Evolutionary conservation across 148 eudicot genomes (phyloP).

Genomic region (Diospyros kaki): DNA sequence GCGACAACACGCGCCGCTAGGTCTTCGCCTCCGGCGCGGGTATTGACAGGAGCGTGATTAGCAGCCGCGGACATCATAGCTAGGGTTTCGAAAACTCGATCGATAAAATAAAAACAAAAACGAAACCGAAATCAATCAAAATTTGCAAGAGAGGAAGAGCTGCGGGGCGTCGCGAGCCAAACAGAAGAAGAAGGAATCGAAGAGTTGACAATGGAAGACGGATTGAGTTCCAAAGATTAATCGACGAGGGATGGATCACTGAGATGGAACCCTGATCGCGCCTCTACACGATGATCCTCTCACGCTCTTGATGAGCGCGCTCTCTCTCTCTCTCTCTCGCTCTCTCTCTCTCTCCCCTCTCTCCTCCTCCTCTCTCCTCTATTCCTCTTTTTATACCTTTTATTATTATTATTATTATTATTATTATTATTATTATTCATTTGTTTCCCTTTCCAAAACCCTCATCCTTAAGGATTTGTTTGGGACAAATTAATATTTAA

Average conservation of each 20-base stretch:
- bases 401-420: too few species aligned
- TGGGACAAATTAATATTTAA: too few species aligned
- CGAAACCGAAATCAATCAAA: background rate
- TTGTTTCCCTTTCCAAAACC: too few species aligned
- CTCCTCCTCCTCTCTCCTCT: too few species aligned
- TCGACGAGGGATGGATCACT: background rate
- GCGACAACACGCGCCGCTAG: constrained; percentile 16
- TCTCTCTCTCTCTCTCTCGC: too few species aligned
- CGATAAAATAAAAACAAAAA: background rate
- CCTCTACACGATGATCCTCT: constrained; percentile 1
- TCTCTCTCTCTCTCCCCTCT: too few species aligned
- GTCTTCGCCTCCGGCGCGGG: constrained; percentile 3
- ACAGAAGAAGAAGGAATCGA: background rate
- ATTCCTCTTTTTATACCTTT: too few species aligned
- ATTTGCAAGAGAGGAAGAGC: background rate
- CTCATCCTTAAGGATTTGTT: too few species aligned
- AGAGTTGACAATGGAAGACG: background rate
- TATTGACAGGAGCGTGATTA: constrained; percentile 11
- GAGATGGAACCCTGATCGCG: constrained; percentile 6
- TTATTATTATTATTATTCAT: too few species aligned
- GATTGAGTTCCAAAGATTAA: constrained; percentile 11
- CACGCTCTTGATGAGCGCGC: too few species aligned
- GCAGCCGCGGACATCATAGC: constrained; percentile 33
- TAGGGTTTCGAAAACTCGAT: constrained; percentile 9
- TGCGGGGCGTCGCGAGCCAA: background rate